A percentile compares a stretch with the other conserved stretches of the same genome.
Evolutionary conservation across 2,329 filamentous ascomycete species (phyloP).

Genomic region (Nemania bipapillata): DNA sequence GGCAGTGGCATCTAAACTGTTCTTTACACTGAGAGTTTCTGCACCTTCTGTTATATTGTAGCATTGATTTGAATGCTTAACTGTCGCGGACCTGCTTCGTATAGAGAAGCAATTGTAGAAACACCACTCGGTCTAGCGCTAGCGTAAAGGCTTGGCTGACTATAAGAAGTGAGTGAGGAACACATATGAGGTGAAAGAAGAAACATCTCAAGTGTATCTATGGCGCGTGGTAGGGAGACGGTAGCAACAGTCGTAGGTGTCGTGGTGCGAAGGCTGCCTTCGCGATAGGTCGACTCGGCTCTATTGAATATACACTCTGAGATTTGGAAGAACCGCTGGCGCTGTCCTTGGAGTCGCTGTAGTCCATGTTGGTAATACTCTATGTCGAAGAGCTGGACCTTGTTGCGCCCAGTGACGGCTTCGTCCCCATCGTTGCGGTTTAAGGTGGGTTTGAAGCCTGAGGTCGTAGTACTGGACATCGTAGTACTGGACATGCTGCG

Average conservation of each 20-base stretch:
- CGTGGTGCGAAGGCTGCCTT: background rate
- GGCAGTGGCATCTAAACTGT: too few relatives aligned
- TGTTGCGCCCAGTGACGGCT: background rate
- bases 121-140: too few relatives aligned
- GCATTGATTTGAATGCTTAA: too few relatives aligned
- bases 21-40: too few relatives aligned
- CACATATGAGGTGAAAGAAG: background rate
- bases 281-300: background rate
- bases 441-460: background rate
- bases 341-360: background rate
- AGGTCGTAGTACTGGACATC: too few relatives aligned
- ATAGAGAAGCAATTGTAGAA: background rate
- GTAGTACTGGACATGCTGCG: too few relatives aligned
- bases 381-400: background rate
- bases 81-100: too few relatives aligned
- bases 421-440: background rate
- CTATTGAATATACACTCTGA: background rate
- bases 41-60: too few relatives aligned
- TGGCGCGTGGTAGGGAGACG: background rate
- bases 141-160: background rate
- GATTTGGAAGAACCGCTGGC: background rate
- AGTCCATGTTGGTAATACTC: background rate
- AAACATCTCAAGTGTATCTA: too few relatives aligned
- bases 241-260: background rate
- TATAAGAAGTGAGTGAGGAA: background rate